Evolutionary conservation across 2,329 filamentous ascomycete genomes (phyloP), one percentile per base, ranked within the genome.

Genomic region (Diaporthe nobilis): DNA sequence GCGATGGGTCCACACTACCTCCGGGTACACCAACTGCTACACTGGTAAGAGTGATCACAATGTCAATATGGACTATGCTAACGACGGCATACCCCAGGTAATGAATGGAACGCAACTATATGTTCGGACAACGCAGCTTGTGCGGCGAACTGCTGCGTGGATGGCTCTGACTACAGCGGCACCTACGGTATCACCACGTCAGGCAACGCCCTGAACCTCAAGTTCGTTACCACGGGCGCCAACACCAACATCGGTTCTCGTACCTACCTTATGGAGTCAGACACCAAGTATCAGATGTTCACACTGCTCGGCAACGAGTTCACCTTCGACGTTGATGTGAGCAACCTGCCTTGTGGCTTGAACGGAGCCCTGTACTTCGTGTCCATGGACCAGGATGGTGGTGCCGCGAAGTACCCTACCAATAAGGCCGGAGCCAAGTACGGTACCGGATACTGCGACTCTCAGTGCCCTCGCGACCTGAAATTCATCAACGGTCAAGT

Each of bases 321-420:
- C 84, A 92, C 91, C 72, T 94, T 94, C 77, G 92, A 94, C 72
- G 92, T 94, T 34, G 92, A 94, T 81, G 90, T 93, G 61, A 93
- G 92, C 58, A 88, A 89, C 79, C 86, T 94, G n/a, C 89, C 90
- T 13, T 93, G 92, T 79, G 92, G 92, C 75, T 83, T 93, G 76
- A 93, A 93, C 82, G 91, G 91, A 68, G 91, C 91, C 44, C 82
- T 93, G 31, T 92, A 92, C 79, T 83, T 80, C 53, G 80, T 78
- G 28, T 78, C 79, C 37, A 77, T 77, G 77, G 77, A 77, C 28
- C 42, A 53, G 22, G 77, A 77, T 42, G 86, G 86, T 75, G 86
- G 86, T 42, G 79, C 83, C 79, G 77, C 80, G 79, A 85, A 85
- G 79, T 85, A 85, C 77, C 57, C 81, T 3, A 83, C 82, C 80